Percentiles rank a stretch among this genome's conserved stretches.
phyloP scores from a whole-genome alignment of 768 basidiomycete species.

The Lactifluus hygrophoroides region DNA sequence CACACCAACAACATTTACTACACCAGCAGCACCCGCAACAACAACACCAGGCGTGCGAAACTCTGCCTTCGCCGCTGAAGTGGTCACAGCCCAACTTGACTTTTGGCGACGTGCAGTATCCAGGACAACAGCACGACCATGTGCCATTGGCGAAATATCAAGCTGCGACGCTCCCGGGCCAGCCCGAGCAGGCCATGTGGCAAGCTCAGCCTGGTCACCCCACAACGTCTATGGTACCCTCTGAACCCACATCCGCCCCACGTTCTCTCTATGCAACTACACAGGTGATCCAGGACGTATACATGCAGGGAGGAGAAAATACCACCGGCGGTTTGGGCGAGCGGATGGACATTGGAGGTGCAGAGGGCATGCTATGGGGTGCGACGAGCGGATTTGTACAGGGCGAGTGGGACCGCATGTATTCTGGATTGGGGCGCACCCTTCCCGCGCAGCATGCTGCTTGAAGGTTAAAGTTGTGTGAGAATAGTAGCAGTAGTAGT shows the following conservation, averaged over 20 bases:
- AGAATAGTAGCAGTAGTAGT: no score
- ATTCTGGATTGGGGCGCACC: not conserved
- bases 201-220: not conserved
- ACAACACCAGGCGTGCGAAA: not conserved
- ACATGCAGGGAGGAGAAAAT: not conserved
- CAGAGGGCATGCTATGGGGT: constrained; percentile 48
- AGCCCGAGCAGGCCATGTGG: not conserved
- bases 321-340: not conserved
- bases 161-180: not conserved
- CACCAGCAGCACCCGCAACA: constrained; percentile 16
- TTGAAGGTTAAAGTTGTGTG: not conserved
- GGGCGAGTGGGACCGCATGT: constrained; percentile 45
- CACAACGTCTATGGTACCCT: not conserved
- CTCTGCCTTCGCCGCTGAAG: not conserved
- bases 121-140: not conserved
- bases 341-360: constrained; percentile 39
- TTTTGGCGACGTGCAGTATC: not conserved
- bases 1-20: constrained; percentile 1
- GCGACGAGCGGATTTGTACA: constrained; percentile 57
- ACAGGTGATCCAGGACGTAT: constrained; percentile 1
- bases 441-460: not conserved
- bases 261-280: not conserved
- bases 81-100: not conserved
- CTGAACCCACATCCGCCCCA: not conserved
- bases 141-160: not conserved